These are phyloP conservation scores for Fusarium palustre DNA, from an alignment of 2,329 filamentous ascomycete species.

Conservation along the genomic window DNA sequence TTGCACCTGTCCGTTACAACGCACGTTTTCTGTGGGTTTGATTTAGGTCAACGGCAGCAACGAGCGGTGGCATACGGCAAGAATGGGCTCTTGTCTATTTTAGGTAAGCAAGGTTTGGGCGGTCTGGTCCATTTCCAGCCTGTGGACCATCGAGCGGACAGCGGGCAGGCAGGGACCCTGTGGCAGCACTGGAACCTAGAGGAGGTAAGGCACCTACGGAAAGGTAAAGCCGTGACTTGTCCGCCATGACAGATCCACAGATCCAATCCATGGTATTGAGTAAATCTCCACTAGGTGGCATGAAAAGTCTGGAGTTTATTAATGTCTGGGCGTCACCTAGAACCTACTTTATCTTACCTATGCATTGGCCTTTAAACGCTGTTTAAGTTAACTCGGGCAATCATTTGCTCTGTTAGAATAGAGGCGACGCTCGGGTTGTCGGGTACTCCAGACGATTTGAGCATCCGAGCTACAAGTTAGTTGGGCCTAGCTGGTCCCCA, in stretches of 20 bases:
- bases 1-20: conserved; percentile 1
- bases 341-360: background rate
- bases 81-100: conserved; percentile 31
- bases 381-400: background rate
- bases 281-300: background rate
- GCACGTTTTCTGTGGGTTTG: conserved; percentile 38
- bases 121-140: conserved; percentile 17
- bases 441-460: conserved; percentile 2
- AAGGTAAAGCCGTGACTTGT: conserved; percentile 29
- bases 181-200: background rate
- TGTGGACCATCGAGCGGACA: background rate
- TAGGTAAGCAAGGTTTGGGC: conserved; percentile 22
- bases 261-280: background rate
- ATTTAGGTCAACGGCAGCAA: conserved; percentile 38
- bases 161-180: conserved; percentile 9
- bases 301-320: background rate
- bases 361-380: background rate
- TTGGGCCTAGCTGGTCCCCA: background rate
- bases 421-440: background rate
- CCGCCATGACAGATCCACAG: conserved; percentile 12
- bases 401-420: background rate
- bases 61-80: conserved; percentile 49
- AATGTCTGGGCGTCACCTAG: background rate
- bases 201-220: background rate
- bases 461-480: background rate